phyloP scores from a whole-genome alignment of 2,329 filamentous ascomycete species.

The Aspergillus proliferans region DNA sequence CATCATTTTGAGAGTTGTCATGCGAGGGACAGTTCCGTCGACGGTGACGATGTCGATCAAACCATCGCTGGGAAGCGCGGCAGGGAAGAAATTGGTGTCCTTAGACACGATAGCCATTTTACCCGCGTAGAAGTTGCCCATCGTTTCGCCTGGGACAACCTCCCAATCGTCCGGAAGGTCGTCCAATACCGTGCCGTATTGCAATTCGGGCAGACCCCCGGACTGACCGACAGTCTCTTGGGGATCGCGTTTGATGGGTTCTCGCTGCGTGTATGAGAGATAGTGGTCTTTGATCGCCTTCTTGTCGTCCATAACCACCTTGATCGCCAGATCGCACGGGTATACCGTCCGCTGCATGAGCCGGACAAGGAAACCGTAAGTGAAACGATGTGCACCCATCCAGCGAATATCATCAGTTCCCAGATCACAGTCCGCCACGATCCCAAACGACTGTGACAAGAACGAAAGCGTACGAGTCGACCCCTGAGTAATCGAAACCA shows the following conservation, averaged over 20 bases:
- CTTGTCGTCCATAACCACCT: constrained; percentile 74
- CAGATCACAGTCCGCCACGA: constrained; percentile 84
- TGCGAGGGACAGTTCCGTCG: constrained; percentile 64
- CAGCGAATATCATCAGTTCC: constrained; percentile 86
- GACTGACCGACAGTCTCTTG: constrained; percentile 36
- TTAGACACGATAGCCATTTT: constrained; percentile 93
- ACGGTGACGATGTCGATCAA: constrained; percentile 78
- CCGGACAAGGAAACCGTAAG: constrained; percentile 72
- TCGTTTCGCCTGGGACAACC: constrained; percentile 62
- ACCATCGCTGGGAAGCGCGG: constrained; percentile 75
- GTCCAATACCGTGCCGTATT: constrained; percentile 74
- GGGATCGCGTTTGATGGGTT: constrained; percentile 13
- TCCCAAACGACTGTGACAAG: constrained; percentile 80
- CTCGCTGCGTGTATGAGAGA: constrained; percentile 41
- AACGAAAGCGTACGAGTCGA: constrained; percentile 71
- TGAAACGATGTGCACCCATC: constrained; percentile 85
- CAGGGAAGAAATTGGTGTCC: constrained; percentile 75
- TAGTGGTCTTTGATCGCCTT: constrained; percentile 68
- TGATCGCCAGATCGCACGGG: constrained; percentile 81
- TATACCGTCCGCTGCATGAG: constrained; percentile 72
- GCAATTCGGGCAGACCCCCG: constrained; percentile 62
- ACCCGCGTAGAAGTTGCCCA: constrained; percentile 90
- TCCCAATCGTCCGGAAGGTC: constrained; percentile 73
- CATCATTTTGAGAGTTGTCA: constrained; percentile 63
- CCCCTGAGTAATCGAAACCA: constrained; percentile 83